Evolutionary conservation across 2,329 filamentous ascomycete genomes (phyloP), one percentile per base, ranked within the genome.

Genomic region (Calonectria crousiana): DNA sequence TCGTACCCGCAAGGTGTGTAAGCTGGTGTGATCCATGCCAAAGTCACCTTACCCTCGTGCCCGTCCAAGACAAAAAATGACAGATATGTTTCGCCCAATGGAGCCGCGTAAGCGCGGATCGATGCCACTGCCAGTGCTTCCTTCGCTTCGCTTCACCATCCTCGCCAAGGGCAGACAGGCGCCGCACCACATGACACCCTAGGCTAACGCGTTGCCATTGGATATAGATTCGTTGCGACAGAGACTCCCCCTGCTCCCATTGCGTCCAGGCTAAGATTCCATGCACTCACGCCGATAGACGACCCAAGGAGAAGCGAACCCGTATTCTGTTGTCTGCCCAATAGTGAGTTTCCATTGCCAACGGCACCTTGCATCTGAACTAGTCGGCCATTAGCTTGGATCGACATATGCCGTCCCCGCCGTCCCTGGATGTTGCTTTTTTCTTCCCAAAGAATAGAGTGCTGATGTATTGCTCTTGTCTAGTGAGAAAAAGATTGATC

Each of bases 401-500:
- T 26, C 26, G n/a, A 8, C 34, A 41, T 20, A 30, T 41, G 3
- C 11, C 23, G 6, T 36, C 14, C 16, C 11, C 18, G 3, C 11
- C 23, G 6, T 36, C 14, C 16, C 11, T 20, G 10, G 6, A 8
- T 28, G 18, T 10, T 34, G 32, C 32, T 34, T 34, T 34, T 34
- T 34, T 34, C 10, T 6, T 8, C 10, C 28, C 38, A 5, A 18
- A 38, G 18, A 16, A 6, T n/a, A 6, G 23, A 13, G 44, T 47
- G 60, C 69, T 64, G 28, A 32, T 30, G 16, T 5, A 10, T 36
- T 16, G 36, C 8, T 16, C 36, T 38, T 41, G 58, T 72, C 1
- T 11, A 85, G 84, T 78, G 84, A 85, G 68, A 79, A 81, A 58
- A 85, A 85, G 76, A 85, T 85, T 28, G 84, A 85, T 52, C 81